A percentile compares a stretch with the other conserved stretches of the same genome.
Evolutionary conservation across 2,329 filamentous ascomycete species (phyloP).

Genomic region (Nigrograna mackinnonii): DNA sequence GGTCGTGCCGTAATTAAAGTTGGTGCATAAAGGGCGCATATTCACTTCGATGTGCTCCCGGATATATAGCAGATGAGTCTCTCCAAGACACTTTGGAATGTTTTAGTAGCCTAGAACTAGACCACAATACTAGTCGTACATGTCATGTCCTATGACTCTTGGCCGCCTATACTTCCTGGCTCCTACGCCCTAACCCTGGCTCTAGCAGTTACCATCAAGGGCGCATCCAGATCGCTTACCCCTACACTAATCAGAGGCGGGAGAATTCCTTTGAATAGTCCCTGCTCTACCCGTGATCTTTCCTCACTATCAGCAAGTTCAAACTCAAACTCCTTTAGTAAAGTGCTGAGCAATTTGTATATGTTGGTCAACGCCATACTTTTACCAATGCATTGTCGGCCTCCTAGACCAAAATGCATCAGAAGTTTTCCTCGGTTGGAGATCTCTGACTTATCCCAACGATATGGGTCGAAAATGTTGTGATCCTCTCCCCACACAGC

Average conservation of each 20-base stretch:
- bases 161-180: not conserved
- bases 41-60: too few relatives aligned
- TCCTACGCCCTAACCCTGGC: not conserved
- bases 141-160: too few relatives aligned
- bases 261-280: not conserved
- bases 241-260: not conserved
- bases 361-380: slow-evolving; percentile 39
- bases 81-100: too few relatives aligned
- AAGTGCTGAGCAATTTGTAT: slow-evolving; percentile 35
- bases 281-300: not conserved
- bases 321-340: slow-evolving; percentile 34
- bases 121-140: too few relatives aligned
- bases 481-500: slow-evolving; percentile 20
- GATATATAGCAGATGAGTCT: too few relatives aligned
- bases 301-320: slow-evolving; percentile 26
- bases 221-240: slow-evolving; percentile 3
- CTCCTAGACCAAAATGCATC: slow-evolving; percentile 41
- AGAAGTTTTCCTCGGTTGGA: slow-evolving; percentile 18
- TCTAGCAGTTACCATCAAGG: slow-evolving; percentile 5
- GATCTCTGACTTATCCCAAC: slow-evolving; percentile 22
- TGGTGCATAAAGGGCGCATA: too few relatives aligned
- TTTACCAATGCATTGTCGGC: slow-evolving; percentile 38
- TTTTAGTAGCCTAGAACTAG: too few relatives aligned
- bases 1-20: slow-evolving; percentile 49
- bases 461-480: slow-evolving; percentile 28